A percentile compares a stretch with the other conserved stretches of the same genome.
These are phyloP conservation scores for Mortierella claussenii DNA, from an alignment of 192 early-diverging fungal genomes.

Conservation along the genomic window DNA sequence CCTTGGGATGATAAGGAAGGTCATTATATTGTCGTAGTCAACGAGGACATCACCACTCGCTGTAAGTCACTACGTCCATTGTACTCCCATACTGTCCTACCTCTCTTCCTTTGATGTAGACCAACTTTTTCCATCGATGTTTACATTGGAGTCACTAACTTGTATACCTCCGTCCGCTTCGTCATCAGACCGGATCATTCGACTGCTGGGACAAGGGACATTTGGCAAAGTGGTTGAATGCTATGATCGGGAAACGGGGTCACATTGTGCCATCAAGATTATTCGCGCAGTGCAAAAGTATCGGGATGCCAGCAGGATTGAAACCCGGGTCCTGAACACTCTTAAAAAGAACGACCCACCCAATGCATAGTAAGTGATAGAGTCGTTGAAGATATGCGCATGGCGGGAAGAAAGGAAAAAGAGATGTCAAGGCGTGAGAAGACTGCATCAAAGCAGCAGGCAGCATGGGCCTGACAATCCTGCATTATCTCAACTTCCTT, in stretches of 20 bases:
- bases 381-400: neutral
- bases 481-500: neutral
- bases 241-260: constrained; percentile 67
- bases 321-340: constrained; percentile 85
- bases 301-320: constrained; percentile 89
- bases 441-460: neutral
- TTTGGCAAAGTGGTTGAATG: constrained; percentile 97
- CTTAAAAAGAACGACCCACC: constrained; percentile 84
- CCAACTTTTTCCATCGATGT: neutral
- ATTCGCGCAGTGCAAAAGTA: constrained; percentile 96
- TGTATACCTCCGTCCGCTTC: constrained; percentile 5
- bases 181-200: constrained; percentile 88
- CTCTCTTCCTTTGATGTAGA: neutral
- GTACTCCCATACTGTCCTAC: neutral
- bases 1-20: constrained; percentile 91
- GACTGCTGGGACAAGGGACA: constrained; percentile 93
- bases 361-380: constrained; percentile 76
- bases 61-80: constrained; percentile 60
- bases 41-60: constrained; percentile 78
- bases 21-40: constrained; percentile 83
- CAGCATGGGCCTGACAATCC: neutral
- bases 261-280: constrained; percentile 89
- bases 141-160: neutral
- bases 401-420: neutral
- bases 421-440: no score